phyloP scores from a whole-genome alignment of 345 rosid species.

The Citrus australasica region DNA sequence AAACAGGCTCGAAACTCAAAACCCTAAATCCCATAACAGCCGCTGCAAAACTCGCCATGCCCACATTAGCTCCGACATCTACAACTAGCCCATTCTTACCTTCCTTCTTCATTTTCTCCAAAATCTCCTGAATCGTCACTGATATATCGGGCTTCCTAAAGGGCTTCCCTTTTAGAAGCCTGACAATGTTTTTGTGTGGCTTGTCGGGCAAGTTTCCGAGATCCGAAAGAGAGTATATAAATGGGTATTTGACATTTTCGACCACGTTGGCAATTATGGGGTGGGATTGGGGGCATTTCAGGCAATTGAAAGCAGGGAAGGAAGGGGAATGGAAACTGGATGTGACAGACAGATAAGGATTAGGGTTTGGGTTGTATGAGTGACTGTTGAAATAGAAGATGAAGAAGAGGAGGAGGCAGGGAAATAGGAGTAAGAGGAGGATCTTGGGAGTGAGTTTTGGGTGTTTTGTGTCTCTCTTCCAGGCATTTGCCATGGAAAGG shows the following conservation, averaged over 20 bases:
- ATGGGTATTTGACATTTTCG: constrained; percentile 77
- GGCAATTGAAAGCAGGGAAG: constrained; percentile 66
- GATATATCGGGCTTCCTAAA: constrained; percentile 92
- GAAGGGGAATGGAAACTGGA: constrained; percentile 29
- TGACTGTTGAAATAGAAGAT: constrained; percentile 40
- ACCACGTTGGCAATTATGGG: constrained; percentile 86
- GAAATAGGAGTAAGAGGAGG: constrained; percentile 40
- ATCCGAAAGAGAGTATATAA: constrained; percentile 80
- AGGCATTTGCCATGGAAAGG: constrained; percentile 63
- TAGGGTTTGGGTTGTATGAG: constrained; percentile 17
- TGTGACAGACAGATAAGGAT: constrained; percentile 14
- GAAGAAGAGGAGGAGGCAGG: constrained; percentile 47
- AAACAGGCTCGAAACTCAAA: constrained; percentile 84
- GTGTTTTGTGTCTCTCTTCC: constrained; percentile 59
- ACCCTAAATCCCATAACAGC: constrained; percentile 92
- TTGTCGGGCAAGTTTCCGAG: constrained; percentile 83
- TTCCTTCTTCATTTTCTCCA: constrained; percentile 42
- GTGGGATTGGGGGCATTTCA: constrained; percentile 65
- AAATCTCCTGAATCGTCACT: constrained; percentile 65
- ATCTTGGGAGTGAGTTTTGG: constrained; percentile 48
- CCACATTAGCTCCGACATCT: constrained; percentile 98
- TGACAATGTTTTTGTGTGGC: constrained; percentile 92
- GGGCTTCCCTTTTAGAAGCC: constrained; percentile 86
- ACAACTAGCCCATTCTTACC: constrained; percentile 58
- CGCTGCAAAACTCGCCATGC: constrained; percentile 96